Evolutionary conservation across 2,329 filamentous ascomycete genomes (phyloP).

Genomic region (Penicillium sp.): DNA sequence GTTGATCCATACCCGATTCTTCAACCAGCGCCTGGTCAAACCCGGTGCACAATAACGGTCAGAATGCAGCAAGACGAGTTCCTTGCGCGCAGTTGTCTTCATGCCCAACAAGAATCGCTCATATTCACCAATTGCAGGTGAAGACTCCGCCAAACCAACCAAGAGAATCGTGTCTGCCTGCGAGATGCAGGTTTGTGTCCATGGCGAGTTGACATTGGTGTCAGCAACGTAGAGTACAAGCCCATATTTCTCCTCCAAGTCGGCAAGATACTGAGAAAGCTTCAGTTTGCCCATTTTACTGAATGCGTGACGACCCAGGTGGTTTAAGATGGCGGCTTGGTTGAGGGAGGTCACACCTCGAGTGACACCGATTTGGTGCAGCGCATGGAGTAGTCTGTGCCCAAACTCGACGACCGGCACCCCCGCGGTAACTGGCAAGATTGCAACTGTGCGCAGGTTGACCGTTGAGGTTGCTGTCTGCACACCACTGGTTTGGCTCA

Average conservation of each 20-base stretch:
- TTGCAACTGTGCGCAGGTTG: constrained; percentile 86
- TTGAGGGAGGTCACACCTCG: constrained; percentile 90
- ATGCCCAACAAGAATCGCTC: constrained; percentile 93
- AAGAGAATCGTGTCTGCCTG: constrained; percentile 95
- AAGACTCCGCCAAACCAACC: constrained; percentile 84
- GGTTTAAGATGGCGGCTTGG: constrained; percentile 87
- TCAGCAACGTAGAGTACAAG: constrained; percentile 94
- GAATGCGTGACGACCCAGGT: constrained; percentile 92
- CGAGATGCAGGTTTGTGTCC: constrained; percentile 96
- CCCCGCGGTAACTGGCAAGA: constrained; percentile 82
- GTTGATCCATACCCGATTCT: constrained; percentile 95
- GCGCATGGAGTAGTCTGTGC: constrained; percentile 77
- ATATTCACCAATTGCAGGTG: constrained; percentile 88
- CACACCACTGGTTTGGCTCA: constrained; percentile 47
- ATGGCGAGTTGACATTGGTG: constrained; percentile 92
- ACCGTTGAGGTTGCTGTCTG: constrained; percentile 68
- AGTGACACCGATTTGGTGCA: constrained; percentile 80
- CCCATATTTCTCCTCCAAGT: constrained; percentile 94
- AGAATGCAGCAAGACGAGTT: constrained; percentile 79
- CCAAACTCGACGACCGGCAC: constrained; percentile 94
- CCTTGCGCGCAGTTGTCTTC: constrained; percentile 93
- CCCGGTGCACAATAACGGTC: constrained; percentile 84
- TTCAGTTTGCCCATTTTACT: constrained; percentile 96
- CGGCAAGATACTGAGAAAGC: constrained; percentile 89
- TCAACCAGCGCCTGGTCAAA: constrained; percentile 80